A percentile compares a stretch with the other conserved stretches of the same genome.
Conservation (phyloP, 2,329 filamentous ascomycete species). For the Fusarium brachygibbosum region DNA sequence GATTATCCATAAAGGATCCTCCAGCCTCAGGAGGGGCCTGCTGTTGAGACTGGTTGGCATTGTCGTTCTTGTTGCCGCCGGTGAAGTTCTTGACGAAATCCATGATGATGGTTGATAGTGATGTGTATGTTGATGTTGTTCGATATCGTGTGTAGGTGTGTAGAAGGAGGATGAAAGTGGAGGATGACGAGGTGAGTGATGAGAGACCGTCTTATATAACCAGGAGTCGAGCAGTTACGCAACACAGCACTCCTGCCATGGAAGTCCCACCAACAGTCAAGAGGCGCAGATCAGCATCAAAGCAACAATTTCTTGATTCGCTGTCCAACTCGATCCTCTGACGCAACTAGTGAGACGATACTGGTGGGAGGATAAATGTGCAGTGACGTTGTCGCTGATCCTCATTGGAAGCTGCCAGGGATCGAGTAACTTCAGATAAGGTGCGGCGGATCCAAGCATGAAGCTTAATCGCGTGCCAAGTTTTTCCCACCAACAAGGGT, state of each 20-base stretch:
- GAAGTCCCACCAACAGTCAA: constrained; percentile 10
- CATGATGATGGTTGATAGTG: constrained; percentile 56
- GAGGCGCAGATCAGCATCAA: neutral
- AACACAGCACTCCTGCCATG: neutral
- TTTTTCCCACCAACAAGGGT: no score
- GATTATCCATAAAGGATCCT: constrained; percentile 67
- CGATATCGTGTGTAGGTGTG: neutral
- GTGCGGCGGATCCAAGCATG: constrained; percentile 10
- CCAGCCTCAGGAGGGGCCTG: constrained; percentile 43
- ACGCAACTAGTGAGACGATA: constrained; percentile 29
- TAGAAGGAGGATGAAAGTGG: neutral
- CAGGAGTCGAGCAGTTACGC: neutral
- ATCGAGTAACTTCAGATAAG: constrained; percentile 33
- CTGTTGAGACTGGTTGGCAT: constrained; percentile 47
- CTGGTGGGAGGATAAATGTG: constrained; percentile 24
- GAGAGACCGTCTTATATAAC: constrained; percentile 39
- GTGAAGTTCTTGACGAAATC: constrained; percentile 68
- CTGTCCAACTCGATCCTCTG: constrained; percentile 25
- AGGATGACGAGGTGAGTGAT: neutral
- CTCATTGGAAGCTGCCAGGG: constrained; percentile 27
- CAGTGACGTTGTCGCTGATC: constrained; percentile 37
- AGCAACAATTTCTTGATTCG: constrained; percentile 25
- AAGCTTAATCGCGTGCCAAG: constrained; percentile 29
- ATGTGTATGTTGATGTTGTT: neutral
- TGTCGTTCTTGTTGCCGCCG: constrained; percentile 53